Evolutionary conservation across 192 early-diverging fungal genomes (phyloP), one percentile per base, ranked within the genome.

Genomic region (Funneliformis mosseae): DNA sequence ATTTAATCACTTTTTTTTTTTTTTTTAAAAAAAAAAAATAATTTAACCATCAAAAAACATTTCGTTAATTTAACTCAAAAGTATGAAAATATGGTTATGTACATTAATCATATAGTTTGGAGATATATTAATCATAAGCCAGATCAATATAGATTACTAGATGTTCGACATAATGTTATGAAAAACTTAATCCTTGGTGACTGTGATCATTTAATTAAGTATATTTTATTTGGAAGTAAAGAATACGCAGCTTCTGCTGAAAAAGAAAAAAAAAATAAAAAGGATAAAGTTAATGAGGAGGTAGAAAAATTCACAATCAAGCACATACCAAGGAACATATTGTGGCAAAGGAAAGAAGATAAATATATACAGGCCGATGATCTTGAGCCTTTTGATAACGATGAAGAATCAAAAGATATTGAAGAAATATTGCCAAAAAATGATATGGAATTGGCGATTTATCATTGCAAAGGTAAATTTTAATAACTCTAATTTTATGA

Each of bases 401-500:
- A 55, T 21, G 7, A 55, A 21, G 16, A 55, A 3, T 55, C 50
- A 14, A 21, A 55, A 55, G 0, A 14, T 33, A 33, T 33, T 55
- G 21, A 18, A 18, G 21, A 55, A 55, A 55, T 6, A 1, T 5
- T 21, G 16, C 50, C 50, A 7, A 64, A 4, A 7, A 64, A 23
- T 64, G 63, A 27, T 27, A 3, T 64, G 25, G 63, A 64, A 64
- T 28, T 64, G 12, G 63, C 63, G 25, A 64, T 64, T 64, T 23
- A 64, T 27, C 27, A 64, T 64, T 64, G 23, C 8, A 64, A 64
- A 27, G 63, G 63, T 64, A 61, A 61, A 59, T 59, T 59, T 59
- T 59, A 33, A 33, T 33, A 33, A 2, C 33, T 33, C 33, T 33
- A 3, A 33, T 27, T 64, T 5, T 14, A 27, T 28, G 1, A 27